Base-by-base conservation (phyloP, 2,329 filamentous ascomycete genomes). In the Ophiostoma sp. region DNA sequence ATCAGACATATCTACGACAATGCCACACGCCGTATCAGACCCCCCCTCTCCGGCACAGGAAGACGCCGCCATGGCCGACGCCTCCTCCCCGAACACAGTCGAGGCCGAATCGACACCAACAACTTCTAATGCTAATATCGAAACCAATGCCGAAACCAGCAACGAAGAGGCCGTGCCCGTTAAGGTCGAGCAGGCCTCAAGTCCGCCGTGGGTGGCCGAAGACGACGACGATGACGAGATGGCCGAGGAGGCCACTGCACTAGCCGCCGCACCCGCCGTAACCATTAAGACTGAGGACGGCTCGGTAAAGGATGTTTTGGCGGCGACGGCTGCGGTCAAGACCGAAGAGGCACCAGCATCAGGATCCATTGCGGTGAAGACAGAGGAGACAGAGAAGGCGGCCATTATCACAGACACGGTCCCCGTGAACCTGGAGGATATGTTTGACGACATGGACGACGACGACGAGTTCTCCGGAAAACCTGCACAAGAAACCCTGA, bases 401-500 rank as follows among this genome's bases (percentile, higher is more conserved):
- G 45, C 66, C 9, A 57, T 45, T 0, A 66, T 77, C 11, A 76
- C 78, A 15, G 77, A 77, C 6, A 85, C 85, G 74, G 82, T 84
- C 31, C 84, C 86, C 55, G 81, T 85, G 61, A 89, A 87, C 73
- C 81, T 91, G 7, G 88, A 90, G 68, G 87, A 90, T 4, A 76
- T 91, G 12, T 91, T 91, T 72, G 85, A 82, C 45, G 87, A 89
- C 75, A 63, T 68, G 39, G 73, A 84, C 22, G 88, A 89, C 22
- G 88, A 89, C 75, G 88, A 89, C 0, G 89, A 91, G 75, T 90
- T 90, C 69, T 85, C 87, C 7, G 88, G 8, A 78, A 33, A 69
- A 36, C 71, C 74, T 1, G 22, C 71, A 59, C 69, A 50, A 42
- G 72, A 42, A 19, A 17, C 36, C 5, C 28, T 52, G 5, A 28